phyloP scores from a whole-genome alignment of 1,139 yeast species.

The Pichia inconspicua region DNA sequence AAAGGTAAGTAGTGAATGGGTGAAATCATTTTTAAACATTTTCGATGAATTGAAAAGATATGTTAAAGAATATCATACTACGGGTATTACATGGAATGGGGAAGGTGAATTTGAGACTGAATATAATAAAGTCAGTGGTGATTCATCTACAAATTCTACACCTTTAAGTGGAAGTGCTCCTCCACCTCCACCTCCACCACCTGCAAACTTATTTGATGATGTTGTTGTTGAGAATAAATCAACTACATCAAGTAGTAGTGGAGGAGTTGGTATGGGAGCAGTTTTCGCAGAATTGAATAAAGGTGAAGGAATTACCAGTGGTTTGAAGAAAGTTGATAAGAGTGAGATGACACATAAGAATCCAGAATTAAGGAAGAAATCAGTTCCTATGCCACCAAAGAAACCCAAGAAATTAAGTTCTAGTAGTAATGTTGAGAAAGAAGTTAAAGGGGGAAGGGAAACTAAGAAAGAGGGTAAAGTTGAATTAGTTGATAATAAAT shows the following conservation, averaged over 20 bases:
- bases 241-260: constrained; percentile 13
- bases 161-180: no score
- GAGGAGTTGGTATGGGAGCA: constrained; percentile 54
- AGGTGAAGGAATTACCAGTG: constrained; percentile 78
- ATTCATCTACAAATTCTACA: constrained; percentile 19
- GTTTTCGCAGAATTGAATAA: constrained; percentile 86
- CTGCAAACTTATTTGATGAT: constrained; percentile 50
- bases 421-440: not conserved
- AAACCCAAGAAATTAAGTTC: constrained; percentile 51
- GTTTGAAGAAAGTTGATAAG: constrained; percentile 85
- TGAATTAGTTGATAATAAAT: constrained; percentile 77
- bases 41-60: constrained; percentile 65
- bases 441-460: constrained; percentile 24
- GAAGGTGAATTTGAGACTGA: constrained; percentile 47
- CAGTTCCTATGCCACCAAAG: constrained; percentile 34
- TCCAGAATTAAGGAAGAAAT: constrained; percentile 64
- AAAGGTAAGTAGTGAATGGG: constrained; percentile 69
- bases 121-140: constrained; percentile 28
- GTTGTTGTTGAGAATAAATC: not conserved
- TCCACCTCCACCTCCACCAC: constrained; percentile 62
- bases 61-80: constrained; percentile 68
- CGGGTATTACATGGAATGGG: constrained; percentile 76
- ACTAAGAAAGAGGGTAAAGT: constrained; percentile 29
- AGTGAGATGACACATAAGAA: constrained; percentile 94
- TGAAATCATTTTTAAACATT: constrained; percentile 49